phyloP scores from a whole-genome alignment of 2,329 filamentous ascomycete genomes.

The Sphaerulina vaccinii region DNA sequence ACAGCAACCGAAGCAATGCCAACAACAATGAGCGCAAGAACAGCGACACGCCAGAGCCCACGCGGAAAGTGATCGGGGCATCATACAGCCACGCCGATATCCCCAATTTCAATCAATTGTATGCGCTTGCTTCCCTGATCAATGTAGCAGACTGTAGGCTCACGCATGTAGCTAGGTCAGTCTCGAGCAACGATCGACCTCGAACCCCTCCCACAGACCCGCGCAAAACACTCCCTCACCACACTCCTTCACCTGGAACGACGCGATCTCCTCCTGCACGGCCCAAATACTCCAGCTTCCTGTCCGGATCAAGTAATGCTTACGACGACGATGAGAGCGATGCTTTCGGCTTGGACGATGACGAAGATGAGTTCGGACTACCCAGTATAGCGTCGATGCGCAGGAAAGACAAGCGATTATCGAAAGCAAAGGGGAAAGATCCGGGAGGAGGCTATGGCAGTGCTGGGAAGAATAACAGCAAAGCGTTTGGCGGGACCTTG shows the following conservation, averaged over 20 bases:
- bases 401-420: constrained; percentile 59
- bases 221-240: no score
- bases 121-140: constrained; percentile 36
- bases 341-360: constrained; percentile 73
- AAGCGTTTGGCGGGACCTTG: constrained; percentile 19
- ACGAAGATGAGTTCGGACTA: constrained; percentile 87
- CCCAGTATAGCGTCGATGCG: constrained; percentile 92
- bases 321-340: constrained; percentile 74
- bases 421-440: constrained; percentile 46
- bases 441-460: constrained; percentile 36
- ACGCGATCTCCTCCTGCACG: constrained; percentile 58
- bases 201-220: constrained; percentile 68
- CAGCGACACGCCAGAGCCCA: constrained; percentile 55
- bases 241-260: constrained; percentile 54
- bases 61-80: constrained; percentile 78
- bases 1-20: constrained; percentile 34
- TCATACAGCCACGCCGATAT: constrained; percentile 96
- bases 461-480: constrained; percentile 19
- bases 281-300: constrained; percentile 75
- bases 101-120: constrained; percentile 81
- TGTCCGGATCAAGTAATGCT: constrained; percentile 77
- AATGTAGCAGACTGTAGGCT: constrained; percentile 2
- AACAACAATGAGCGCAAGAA: constrained; percentile 20
- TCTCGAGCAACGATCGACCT: constrained; percentile 56
- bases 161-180: constrained; percentile 24